Base-by-base conservation (phyloP, 371 early-diverging fungal species). In the Smittium culicis region DNA sequence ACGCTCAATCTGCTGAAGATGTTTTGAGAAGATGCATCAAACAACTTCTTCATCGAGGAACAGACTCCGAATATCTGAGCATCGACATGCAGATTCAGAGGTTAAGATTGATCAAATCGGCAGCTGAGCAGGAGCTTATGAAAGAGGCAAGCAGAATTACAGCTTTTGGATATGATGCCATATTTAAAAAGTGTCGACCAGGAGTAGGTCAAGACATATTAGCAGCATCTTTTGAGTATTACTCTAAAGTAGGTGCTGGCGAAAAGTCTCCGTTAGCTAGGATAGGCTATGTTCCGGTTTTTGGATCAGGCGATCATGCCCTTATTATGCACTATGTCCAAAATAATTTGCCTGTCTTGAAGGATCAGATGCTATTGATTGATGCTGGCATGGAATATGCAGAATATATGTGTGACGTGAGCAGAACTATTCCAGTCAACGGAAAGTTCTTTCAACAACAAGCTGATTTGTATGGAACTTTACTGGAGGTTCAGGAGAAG, bases 281-380 rank as follows among this genome's bases (percentile, higher is more conserved):
- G n/a, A 77, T 91, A 34, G 92, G 93, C 3, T 98, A 96, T 77
- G 93, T 98, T 5, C 98, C 98, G 1, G 98, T 98, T 0, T 91
- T 96, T 30, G 96, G 94, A 1, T 84, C 88, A 20, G 96, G 96
- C n/a, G 80, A 81, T 31, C 93, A 94, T 70, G 93, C 94, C 5
- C 75, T 93, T 67, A 85, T 88, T 3, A 80, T 98, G 82, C 98
- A 98, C 73, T 98, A 96, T 77, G 93, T 93, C 30, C 80, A 83
- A 66, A 98, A 98, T 74, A 84, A 89, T 68, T 84, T 83, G 73
- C 33, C 55, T 86, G 87, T n/a, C 83, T 89, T 5, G 32, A 16
- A 62, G 14, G 32, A 30, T 8, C 89, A 92, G 54, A 73, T 96
- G 57, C 79, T 98, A 0, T 76, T 98, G 61, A 85, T 93, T 54